Evolutionary conservation across 1,284 basidiomycete genomes (phyloP).

Genomic region (Cutaneotrichosporon sp.): DNA sequence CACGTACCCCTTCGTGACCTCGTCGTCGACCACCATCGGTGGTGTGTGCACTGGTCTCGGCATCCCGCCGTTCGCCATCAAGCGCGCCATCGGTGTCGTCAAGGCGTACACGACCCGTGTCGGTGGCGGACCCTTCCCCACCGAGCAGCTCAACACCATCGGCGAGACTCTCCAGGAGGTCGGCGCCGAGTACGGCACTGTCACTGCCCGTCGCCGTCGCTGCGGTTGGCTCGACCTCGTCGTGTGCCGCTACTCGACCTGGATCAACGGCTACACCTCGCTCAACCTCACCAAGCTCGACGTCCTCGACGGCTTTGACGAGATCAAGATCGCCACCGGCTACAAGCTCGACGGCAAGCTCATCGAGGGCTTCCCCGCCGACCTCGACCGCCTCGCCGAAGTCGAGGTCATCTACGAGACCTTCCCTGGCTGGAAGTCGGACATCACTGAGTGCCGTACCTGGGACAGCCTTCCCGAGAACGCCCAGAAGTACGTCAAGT

Average conservation of each 20-base stretch:
- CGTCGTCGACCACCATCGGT: slow-evolving; percentile 86
- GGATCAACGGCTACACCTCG: slow-evolving; percentile 93
- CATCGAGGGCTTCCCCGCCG: slow-evolving; percentile 84
- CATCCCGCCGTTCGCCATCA: slow-evolving; percentile 84
- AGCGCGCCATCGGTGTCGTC: slow-evolving; percentile 83
- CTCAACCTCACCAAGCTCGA: slow-evolving; percentile 97
- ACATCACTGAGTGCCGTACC: slow-evolving; percentile 66
- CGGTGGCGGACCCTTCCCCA: slow-evolving; percentile 95
- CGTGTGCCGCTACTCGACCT: slow-evolving; percentile 85
- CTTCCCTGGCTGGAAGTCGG: slow-evolving; percentile 85
- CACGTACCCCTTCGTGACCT: slow-evolving; percentile 96
- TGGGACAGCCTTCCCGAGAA: slow-evolving; percentile 80
- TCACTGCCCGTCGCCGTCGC: slow-evolving; percentile 86
- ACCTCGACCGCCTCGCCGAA: slow-evolving; percentile 75
- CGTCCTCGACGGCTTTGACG: slow-evolving; percentile 77
- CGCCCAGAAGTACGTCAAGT: slow-evolving; percentile 83
- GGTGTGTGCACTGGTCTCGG: slow-evolving; percentile 94
- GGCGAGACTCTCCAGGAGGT: slow-evolving; percentile 91
- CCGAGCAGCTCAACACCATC: slow-evolving; percentile 84
- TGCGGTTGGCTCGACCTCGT: slow-evolving; percentile 98
- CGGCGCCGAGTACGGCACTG: slow-evolving; percentile 86
- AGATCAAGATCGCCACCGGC: slow-evolving; percentile 84
- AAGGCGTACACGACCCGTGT: slow-evolving; percentile 98
- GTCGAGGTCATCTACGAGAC: slow-evolving; percentile 89
- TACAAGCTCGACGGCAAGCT: slow-evolving; percentile 78